Percentiles rank a stretch among this genome's conserved stretches.
These are phyloP conservation scores for Diaporthe destruens DNA, from an alignment of 2,329 filamentous ascomycete genomes.

Conservation along the genomic window DNA sequence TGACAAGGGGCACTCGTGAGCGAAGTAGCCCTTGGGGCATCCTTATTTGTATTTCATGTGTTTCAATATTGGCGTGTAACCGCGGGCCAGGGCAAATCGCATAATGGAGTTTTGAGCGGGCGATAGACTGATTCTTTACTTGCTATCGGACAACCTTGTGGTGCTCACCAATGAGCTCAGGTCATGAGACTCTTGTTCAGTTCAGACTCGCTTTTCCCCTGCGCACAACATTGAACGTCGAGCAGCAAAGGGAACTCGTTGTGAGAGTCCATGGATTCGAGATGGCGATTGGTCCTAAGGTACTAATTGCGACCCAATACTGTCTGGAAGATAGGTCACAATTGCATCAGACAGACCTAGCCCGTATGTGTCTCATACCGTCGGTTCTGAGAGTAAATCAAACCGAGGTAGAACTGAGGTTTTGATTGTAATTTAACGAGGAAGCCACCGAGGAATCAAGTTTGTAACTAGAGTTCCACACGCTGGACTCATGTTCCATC, in stretches of 20 bases:
- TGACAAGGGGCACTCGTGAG: conserved; percentile 15
- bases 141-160: neutral
- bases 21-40: neutral
- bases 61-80: conserved; percentile 1
- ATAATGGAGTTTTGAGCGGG: conserved; percentile 26
- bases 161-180: neutral
- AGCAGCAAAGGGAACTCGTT: too few relatives aligned
- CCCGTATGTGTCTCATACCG: too few relatives aligned
- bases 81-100: conserved; percentile 6
- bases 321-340: neutral
- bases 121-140: conserved; percentile 22
- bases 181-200: neutral
- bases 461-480: too few relatives aligned
- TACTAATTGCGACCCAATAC: neutral
- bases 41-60: neutral
- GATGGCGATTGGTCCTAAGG: neutral
- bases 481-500: neutral
- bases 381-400: neutral
- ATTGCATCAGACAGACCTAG: neutral
- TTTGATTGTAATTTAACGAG: neutral
- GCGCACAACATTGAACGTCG: too few relatives aligned
- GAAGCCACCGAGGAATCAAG: neutral
- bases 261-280: neutral
- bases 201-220: too few relatives aligned
- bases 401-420: neutral